A percentile compares a stretch with the other conserved stretches of the same genome.
Evolutionary conservation across 2,329 filamentous ascomycete species (phyloP).

Genomic region (Fusarium heterosporum): DNA sequence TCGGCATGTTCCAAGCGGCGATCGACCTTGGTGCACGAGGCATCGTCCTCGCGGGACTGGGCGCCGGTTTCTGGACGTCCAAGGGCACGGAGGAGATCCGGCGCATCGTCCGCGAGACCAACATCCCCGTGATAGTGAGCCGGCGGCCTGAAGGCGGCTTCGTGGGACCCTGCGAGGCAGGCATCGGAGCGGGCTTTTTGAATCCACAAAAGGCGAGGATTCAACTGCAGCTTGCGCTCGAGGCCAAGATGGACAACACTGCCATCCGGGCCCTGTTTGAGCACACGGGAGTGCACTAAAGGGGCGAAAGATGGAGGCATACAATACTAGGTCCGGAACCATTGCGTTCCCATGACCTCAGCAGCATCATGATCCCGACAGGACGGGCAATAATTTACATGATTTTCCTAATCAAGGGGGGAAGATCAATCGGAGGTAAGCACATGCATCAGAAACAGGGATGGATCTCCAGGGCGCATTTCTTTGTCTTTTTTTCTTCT

Average conservation of each 20-base stretch:
- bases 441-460: slow-evolving; percentile 31
- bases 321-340: slow-evolving; percentile 2
- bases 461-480: slow-evolving; percentile 37
- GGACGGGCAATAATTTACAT: slow-evolving; percentile 23
- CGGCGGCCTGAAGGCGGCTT: slow-evolving; percentile 64
- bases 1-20: slow-evolving; percentile 60
- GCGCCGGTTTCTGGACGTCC: slow-evolving; percentile 62
- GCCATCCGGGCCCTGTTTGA: slow-evolving; percentile 49
- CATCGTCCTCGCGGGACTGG: slow-evolving; percentile 66
- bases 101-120: slow-evolving; percentile 57
- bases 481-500: slow-evolving; percentile 8
- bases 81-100: slow-evolving; percentile 56
- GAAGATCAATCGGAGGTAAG: slow-evolving; percentile 25
- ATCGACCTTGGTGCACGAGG: slow-evolving; percentile 64
- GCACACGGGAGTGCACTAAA: slow-evolving; percentile 45
- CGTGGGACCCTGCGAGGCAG: slow-evolving; percentile 56
- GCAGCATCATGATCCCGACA: slow-evolving; percentile 24
- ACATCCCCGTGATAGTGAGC: slow-evolving; percentile 63
- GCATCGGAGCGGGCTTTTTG: slow-evolving; percentile 62
- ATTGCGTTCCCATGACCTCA: background rate
- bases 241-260: slow-evolving; percentile 45
- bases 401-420: slow-evolving; percentile 22
- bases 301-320: slow-evolving; percentile 16
- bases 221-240: slow-evolving; percentile 59
- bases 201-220: slow-evolving; percentile 68